A percentile compares a stretch with the other conserved stretches of the same genome.
These are phyloP conservation scores for Spergularia bocconei DNA, from an alignment of 148 eudicot genomes.

Conservation along the genomic window DNA sequence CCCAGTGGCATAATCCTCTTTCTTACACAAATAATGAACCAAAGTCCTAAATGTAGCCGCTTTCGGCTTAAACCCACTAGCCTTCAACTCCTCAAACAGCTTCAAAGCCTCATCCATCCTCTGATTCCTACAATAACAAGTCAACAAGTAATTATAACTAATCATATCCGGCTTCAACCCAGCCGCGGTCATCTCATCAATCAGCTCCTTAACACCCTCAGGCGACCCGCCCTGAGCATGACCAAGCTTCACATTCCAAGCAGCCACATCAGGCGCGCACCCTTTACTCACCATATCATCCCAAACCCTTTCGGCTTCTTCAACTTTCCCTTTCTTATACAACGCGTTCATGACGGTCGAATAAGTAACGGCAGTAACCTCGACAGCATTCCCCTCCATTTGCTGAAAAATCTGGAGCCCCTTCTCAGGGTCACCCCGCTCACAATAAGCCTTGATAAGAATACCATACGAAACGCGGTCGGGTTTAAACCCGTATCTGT, in stretches of 20 bases:
- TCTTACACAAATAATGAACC: conserved; percentile 54
- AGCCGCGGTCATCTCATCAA: conserved; percentile 50
- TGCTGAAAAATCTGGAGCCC: conserved; percentile 45
- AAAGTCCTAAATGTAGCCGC: conserved; percentile 73
- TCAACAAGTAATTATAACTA: conserved; percentile 67
- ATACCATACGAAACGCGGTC: conserved; percentile 65
- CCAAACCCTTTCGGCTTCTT: conserved; percentile 64
- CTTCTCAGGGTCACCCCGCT: conserved; percentile 44
- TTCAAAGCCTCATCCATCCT: conserved; percentile 70
- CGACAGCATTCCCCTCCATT: conserved; percentile 63
- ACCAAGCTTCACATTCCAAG: conserved; percentile 66
- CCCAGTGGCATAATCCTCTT: conserved; percentile 47
- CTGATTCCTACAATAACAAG: conserved; percentile 56
- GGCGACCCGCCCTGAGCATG: conserved; percentile 44
- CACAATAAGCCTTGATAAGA: conserved; percentile 63
- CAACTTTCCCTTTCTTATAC: conserved; percentile 46
- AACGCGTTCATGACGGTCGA: conserved; percentile 53
- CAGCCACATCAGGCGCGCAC: conserved; percentile 48
- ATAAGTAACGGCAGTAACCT: conserved; percentile 45
- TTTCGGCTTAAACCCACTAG: conserved; percentile 53
- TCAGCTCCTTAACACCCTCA: conserved; percentile 53
- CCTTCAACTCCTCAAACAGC: conserved; percentile 50
- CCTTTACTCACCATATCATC: conserved; percentile 65
- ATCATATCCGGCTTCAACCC: conserved; percentile 68
- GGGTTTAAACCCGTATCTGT: conserved; percentile 40